Conservation (phyloP, 2,329 filamentous ascomycete genomes). For the Fusarium pseudonygamai region DNA sequence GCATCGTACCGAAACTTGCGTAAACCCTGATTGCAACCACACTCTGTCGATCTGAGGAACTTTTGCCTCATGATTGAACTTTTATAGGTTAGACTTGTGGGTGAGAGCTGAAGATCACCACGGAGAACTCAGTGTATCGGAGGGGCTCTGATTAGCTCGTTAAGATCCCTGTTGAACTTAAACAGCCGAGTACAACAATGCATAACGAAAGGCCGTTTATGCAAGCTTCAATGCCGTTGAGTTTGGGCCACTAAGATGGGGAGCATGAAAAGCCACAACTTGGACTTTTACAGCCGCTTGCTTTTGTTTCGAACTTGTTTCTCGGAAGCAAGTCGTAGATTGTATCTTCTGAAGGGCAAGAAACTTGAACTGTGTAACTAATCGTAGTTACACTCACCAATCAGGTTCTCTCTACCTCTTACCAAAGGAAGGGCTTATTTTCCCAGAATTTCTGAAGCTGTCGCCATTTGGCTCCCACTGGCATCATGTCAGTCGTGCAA, state of each 20-base stretch:
- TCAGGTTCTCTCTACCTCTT: neutral
- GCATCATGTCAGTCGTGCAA: neutral
- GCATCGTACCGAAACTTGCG: fast-evolving
- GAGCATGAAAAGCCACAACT: neutral
- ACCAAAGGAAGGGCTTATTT: no score
- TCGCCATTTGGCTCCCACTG: fast-evolving
- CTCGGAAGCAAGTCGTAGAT: neutral
- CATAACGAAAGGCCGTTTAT: neutral
- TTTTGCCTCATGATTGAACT: neutral
- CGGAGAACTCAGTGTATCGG: neutral
- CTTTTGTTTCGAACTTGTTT: no score
- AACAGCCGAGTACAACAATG: neutral
- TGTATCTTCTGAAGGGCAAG: no score
- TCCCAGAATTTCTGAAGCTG: fast-evolving
- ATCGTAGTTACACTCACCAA: neutral
- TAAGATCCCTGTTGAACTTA: neutral
- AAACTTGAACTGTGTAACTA: no score
- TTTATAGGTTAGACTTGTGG: neutral
- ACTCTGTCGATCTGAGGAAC: neutral
- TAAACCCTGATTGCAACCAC: neutral
- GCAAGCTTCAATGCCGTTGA: neutral
- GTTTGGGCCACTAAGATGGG: neutral
- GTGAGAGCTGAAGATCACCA: neutral
- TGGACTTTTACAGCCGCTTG: no score
- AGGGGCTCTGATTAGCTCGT: neutral